A percentile compares a stretch with the other conserved stretches of the same genome.
Conservation (phyloP, 2,329 filamentous ascomycete genomes). For the Orbilia ellipsospora region DNA sequence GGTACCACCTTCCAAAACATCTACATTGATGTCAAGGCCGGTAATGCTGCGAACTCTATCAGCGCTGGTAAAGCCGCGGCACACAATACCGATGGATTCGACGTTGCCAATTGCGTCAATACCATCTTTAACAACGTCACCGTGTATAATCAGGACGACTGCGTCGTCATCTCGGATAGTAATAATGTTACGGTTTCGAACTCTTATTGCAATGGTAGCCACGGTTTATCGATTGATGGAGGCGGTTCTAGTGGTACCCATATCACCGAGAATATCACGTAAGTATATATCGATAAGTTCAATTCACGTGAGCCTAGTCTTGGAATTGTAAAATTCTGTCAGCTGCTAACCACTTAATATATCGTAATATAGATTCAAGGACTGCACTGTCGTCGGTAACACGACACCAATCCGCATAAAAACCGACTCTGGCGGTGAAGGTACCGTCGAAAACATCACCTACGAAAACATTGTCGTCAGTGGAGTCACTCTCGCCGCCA, state of each 20-base stretch:
- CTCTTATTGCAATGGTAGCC: slow-evolving; percentile 62
- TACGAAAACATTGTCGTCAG: neutral
- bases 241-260: slow-evolving; percentile 4
- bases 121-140: slow-evolving; percentile 68
- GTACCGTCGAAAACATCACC: neutral
- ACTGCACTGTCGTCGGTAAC: neutral
- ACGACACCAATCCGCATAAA: neutral
- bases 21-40: slow-evolving; percentile 4
- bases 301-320: too few relatives aligned
- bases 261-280: slow-evolving; percentile 6
- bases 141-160: slow-evolving; percentile 73
- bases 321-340: neutral
- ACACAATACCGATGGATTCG: slow-evolving; percentile 71
- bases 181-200: slow-evolving; percentile 65
- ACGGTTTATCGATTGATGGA: slow-evolving; percentile 2
- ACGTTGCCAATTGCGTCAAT: slow-evolving; percentile 66
- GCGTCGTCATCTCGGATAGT: slow-evolving; percentile 70
- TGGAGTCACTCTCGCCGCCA: neutral
- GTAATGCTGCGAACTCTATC: neutral
- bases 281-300: neutral
- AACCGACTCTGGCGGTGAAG: neutral
- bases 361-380: neutral
- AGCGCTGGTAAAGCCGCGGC: neutral
- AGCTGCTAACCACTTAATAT: neutral
- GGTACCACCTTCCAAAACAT: neutral